phyloP scores from a whole-genome alignment of 2,329 filamentous ascomycete species.

The Periconia sp. region DNA sequence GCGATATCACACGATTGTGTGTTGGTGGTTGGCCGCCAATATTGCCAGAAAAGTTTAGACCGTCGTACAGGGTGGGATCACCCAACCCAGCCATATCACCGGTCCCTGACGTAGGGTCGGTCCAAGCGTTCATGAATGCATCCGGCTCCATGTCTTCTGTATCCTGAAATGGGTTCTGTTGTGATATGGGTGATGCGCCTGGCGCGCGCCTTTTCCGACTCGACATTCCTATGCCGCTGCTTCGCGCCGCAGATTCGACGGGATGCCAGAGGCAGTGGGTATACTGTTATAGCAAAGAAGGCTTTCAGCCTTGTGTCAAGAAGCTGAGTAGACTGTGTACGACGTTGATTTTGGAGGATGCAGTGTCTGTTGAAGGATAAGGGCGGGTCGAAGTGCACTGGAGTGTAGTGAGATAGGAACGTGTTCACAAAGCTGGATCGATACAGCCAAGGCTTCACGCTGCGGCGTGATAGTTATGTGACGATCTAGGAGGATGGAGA shows the following conservation, averaged over 20 bases:
- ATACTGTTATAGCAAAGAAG: too few relatives aligned
- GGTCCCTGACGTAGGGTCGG: slow-evolving; percentile 27
- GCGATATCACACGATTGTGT: slow-evolving; percentile 40
- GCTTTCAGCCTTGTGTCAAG: background rate
- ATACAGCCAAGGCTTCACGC: too few relatives aligned
- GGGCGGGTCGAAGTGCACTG: too few relatives aligned
- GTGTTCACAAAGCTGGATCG: too few relatives aligned
- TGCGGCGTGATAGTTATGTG: slow-evolving; percentile 4
- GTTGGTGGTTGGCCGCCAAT: slow-evolving; percentile 20
- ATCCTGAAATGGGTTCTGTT: slow-evolving; percentile 58
- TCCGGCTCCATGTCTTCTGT: slow-evolving; percentile 46
- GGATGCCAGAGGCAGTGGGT: background rate
- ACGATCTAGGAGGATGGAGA: slow-evolving; percentile 6
- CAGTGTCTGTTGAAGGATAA: too few relatives aligned
- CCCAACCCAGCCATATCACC: slow-evolving; percentile 37
- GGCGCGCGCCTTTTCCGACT: slow-evolving; percentile 76
- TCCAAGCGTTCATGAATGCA: slow-evolving; percentile 44
- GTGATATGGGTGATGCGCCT: slow-evolving; percentile 69
- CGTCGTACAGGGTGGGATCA: slow-evolving; percentile 47
- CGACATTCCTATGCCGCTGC: slow-evolving; percentile 28
- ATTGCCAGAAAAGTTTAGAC: slow-evolving; percentile 33
- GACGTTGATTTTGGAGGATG: too few relatives aligned
- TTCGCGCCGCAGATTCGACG: background rate
- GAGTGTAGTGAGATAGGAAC: too few relatives aligned
- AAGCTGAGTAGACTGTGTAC: background rate